phyloP scores from a whole-genome alignment of 2,329 filamentous ascomycete genomes.

The Neonectria ditissima region DNA sequence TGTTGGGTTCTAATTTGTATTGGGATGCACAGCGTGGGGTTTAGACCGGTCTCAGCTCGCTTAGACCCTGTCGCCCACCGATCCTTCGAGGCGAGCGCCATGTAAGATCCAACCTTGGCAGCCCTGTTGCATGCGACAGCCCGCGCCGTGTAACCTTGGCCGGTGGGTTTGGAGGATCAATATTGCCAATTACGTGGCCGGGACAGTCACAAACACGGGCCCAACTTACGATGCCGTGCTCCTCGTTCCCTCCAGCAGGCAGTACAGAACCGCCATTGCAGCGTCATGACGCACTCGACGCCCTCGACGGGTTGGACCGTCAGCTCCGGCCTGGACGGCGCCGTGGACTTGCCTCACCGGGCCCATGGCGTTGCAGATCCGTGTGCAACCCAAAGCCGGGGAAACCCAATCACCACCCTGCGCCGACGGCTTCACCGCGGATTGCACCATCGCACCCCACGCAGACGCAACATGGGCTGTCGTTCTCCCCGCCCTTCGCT shows the following conservation, averaged over 20 bases:
- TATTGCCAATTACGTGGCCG: background rate
- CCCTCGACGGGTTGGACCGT: background rate
- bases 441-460: conserved; percentile 44
- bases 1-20: background rate
- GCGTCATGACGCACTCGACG: background rate
- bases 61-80: background rate
- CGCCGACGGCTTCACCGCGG: background rate
- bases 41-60: background rate
- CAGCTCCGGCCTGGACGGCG: too few species aligned
- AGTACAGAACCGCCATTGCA: background rate
- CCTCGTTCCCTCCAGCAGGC: background rate
- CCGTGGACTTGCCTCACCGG: conserved; percentile 4
- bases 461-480: conserved; percentile 31
- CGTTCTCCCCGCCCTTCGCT: conserved; percentile 14
- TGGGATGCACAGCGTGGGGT: background rate
- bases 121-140: background rate
- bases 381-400: conserved; percentile 23
- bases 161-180: background rate
- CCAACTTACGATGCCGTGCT: background rate
- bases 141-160: background rate
- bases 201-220: background rate
- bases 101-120: background rate
- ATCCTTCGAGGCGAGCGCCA: background rate
- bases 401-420: conserved; percentile 26
- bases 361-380: conserved; percentile 25